Conservation (phyloP, 495 filamentous ascomycete species). For the Aspergillus homomorphus region DNA sequence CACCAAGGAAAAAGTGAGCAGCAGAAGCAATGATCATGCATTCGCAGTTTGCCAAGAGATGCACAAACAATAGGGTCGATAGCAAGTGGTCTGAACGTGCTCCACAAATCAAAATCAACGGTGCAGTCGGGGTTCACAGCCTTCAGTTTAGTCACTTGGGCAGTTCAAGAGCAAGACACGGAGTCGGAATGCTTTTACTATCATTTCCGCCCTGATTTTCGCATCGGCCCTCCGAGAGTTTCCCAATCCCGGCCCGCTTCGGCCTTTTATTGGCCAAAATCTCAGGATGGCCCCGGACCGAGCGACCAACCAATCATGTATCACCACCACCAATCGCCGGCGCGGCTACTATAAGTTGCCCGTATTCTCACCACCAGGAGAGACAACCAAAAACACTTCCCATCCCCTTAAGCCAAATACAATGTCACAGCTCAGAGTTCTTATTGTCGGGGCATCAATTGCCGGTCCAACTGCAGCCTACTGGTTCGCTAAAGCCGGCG, state of each 20-base stretch:
- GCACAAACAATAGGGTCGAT: no score
- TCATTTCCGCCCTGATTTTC: background rate
- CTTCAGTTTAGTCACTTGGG: no score
- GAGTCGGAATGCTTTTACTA: background rate
- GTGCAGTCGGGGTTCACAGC: no score
- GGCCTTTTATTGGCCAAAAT: background rate
- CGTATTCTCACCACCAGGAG: background rate
- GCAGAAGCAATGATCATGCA: background rate
- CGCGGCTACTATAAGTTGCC: background rate
- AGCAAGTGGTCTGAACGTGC: no score
- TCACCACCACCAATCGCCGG: background rate
- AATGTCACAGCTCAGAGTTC: conserved; percentile 30
- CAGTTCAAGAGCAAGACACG: no score
- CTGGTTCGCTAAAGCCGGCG: conserved; percentile 33
- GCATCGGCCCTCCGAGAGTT: background rate
- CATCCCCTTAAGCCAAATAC: background rate
- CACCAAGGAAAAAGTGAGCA: background rate
- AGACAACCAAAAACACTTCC: no score
- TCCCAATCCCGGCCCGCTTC: background rate
- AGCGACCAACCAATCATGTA: background rate
- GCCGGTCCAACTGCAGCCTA: conserved; percentile 36
- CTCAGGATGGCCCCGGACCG: background rate
- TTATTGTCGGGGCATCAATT: conserved; percentile 42
- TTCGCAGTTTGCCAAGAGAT: no score
- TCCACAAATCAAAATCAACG: no score